These are phyloP conservation scores for Brachypodium distachyon DNA, from an alignment of 202 grass and related monocot species.

Conservation along the genomic window DNA sequence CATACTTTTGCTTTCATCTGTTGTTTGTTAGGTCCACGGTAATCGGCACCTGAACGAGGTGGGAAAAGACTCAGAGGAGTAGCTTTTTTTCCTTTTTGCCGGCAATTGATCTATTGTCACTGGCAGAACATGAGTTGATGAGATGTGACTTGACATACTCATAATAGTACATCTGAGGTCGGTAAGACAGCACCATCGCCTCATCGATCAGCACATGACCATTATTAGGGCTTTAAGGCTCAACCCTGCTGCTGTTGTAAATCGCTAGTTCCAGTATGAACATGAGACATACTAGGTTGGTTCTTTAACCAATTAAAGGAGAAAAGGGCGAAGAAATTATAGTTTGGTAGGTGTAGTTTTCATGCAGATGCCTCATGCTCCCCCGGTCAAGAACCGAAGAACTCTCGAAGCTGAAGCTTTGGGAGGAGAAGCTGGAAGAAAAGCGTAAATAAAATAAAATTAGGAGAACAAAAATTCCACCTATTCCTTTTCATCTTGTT, in stretches of 20 bases:
- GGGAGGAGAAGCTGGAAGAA: background rate
- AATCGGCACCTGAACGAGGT: background rate
- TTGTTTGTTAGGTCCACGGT: background rate
- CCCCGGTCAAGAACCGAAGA: background rate
- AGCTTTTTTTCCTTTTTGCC: background rate
- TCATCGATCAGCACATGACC: background rate
- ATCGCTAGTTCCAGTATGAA: background rate
- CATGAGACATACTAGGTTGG: background rate
- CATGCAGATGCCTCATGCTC: conserved; percentile 5
- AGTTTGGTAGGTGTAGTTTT: background rate
- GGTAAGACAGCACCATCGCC: background rate
- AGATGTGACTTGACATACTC: background rate
- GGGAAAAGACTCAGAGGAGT: background rate
- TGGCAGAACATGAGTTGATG: background rate
- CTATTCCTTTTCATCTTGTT: background rate
- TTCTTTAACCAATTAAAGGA: background rate
- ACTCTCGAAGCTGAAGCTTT: background rate
- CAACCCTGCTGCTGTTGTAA: background rate
- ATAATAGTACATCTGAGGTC: background rate
- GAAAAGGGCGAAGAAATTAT: background rate
- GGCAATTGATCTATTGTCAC: background rate
- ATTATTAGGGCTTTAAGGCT: background rate
- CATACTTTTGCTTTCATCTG: background rate
- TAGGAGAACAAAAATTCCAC: background rate
- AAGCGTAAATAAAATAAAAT: background rate